A percentile compares a stretch with the other conserved stretches of the same genome.
Conservation (phyloP, 176 grass and related monocot species). For the Oryza meyeriana region DNA sequence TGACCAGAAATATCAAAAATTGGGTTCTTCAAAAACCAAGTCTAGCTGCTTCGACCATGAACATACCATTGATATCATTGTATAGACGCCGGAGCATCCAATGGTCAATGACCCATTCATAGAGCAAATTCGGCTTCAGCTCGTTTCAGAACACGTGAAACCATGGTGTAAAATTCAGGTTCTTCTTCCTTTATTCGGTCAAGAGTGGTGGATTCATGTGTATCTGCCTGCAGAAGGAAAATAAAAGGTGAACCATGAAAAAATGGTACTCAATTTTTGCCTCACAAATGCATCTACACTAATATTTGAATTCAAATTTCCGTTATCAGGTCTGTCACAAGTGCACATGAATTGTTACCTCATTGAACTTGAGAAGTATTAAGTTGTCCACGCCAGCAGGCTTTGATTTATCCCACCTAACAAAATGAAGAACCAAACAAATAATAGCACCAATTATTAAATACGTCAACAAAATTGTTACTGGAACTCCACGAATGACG, state of each 20-base stretch:
- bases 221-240: slow-evolving; percentile 44
- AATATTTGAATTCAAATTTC: not conserved
- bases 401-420: slow-evolving; percentile 89
- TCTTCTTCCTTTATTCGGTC: slow-evolving; percentile 62
- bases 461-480: not conserved
- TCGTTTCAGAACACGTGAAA: slow-evolving; percentile 51
- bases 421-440: slow-evolving; percentile 19
- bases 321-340: not conserved
- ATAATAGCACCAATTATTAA: not conserved
- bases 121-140: slow-evolving; percentile 67
- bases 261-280: not conserved
- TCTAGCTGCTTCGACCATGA: not conserved
- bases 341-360: slow-evolving; percentile 46
- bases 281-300: not conserved
- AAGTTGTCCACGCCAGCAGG: slow-evolving; percentile 78
- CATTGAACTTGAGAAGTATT: slow-evolving; percentile 89
- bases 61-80: not conserved
- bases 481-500: not conserved
- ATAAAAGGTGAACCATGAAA: slow-evolving; percentile 19
- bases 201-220: slow-evolving; percentile 73
- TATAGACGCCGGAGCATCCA: not conserved
- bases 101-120: not conserved
- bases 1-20: not conserved
- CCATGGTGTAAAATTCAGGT: slow-evolving; percentile 73
- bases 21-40: not conserved